These are phyloP conservation scores for Primulina eburnea DNA, from an alignment of 257 asterid genomes.

Conservation along the genomic window DNA sequence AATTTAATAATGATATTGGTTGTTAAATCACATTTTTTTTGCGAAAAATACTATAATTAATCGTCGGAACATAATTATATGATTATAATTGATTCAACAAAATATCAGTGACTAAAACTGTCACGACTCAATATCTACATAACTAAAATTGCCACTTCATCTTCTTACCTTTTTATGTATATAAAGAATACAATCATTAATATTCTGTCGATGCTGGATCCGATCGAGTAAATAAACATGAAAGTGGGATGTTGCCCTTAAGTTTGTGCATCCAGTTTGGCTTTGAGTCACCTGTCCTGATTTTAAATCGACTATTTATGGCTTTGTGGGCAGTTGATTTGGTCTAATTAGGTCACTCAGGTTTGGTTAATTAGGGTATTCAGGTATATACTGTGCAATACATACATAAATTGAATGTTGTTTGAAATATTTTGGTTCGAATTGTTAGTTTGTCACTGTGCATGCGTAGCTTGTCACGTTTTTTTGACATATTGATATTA, in stretches of 20 bases:
- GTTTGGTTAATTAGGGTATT: not conserved
- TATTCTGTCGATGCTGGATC: not conserved
- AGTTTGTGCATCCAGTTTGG: not conserved
- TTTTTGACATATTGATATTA: not conserved
- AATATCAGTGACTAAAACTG: too few species aligned
- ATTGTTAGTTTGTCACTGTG: not conserved
- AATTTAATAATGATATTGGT: too few species aligned
- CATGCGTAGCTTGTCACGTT: not conserved
- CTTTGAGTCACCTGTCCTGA: not conserved
- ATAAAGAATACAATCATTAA: too few species aligned
- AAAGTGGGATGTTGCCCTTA: not conserved
- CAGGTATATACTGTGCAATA: not conserved
- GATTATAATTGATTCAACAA: too few species aligned
- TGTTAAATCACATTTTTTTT: too few species aligned
- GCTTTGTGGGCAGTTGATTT: not conserved
- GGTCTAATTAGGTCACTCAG: not conserved
- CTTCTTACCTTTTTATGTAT: too few species aligned
- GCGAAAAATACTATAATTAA: too few species aligned
- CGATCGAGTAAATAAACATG: not conserved
- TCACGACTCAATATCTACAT: too few species aligned
- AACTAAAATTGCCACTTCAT: too few species aligned
- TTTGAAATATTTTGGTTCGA: not conserved
- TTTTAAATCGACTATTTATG: not conserved
- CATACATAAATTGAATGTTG: not conserved
- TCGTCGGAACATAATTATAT: too few species aligned